phyloP scores from a whole-genome alignment of 306 rosid genomes.

The Ceratonia siliqua region DNA sequence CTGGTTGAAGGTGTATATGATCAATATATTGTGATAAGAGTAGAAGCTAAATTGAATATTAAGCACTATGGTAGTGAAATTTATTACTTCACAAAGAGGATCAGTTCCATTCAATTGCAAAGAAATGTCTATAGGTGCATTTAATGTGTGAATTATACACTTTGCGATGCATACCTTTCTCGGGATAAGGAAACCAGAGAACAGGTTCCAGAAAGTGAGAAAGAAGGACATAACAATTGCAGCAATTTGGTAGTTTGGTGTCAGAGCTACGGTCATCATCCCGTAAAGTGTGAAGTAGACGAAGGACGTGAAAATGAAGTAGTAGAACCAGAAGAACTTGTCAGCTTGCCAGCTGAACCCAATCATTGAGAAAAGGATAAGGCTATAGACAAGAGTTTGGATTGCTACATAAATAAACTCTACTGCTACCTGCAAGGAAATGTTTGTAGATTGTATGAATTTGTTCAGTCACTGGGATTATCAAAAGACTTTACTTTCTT shows the following conservation, averaged over 20 bases:
- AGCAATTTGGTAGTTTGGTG: conserved; percentile 61
- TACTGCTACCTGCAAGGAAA: conserved; percentile 51
- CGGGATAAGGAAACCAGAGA: conserved; percentile 56
- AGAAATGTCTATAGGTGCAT: not conserved
- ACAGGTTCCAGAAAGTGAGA: conserved; percentile 59
- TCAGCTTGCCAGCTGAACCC: conserved; percentile 56
- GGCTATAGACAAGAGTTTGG: conserved; percentile 45
- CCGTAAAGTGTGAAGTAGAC: conserved; percentile 66
- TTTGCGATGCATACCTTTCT: conserved; percentile 45
- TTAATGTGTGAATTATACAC: conserved; percentile 18
- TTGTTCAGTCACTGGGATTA: conserved; percentile 5
- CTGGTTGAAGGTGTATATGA: not conserved
- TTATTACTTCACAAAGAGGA: not conserved
- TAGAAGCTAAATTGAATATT: not conserved
- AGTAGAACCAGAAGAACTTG: conserved; percentile 66
- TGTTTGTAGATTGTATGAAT: conserved; percentile 5
- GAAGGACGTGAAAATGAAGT: conserved; percentile 50
- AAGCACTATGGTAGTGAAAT: not conserved
- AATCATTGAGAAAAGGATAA: conserved; percentile 59
- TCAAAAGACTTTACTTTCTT: not conserved
- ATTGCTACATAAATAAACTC: conserved; percentile 55
- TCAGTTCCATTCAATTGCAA: not conserved
- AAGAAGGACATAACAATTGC: conserved; percentile 56
- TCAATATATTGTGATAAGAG: not conserved
- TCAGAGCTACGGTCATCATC: conserved; percentile 63